Base-by-base conservation (phyloP, 2,329 filamentous ascomycete species). In the Paracamarosporium sp. region DNA sequence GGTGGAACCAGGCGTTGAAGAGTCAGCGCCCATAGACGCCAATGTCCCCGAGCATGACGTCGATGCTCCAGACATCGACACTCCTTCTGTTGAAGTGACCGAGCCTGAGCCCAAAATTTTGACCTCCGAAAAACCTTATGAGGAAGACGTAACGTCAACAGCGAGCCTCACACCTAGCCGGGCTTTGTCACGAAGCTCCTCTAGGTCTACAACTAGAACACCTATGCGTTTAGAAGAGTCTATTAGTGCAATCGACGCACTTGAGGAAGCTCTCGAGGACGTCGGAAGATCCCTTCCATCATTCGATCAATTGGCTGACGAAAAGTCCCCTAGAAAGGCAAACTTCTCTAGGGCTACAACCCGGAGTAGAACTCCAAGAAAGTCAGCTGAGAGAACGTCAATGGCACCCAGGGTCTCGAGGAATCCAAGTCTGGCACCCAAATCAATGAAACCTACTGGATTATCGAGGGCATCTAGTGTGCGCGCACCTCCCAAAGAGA, bases 231-330 rank as follows among this genome's bases (percentile, higher is more conserved):
- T 76, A 27, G 79, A 82, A 60, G 78, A 82, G 56, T 80, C 81
- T 2, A 80, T 85, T 28, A 78, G 80, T 53, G 83, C 81, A 4
- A 74, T 84, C 33, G 83, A 85, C 62, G 79, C 77, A 2, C 74
- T 84, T 7, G 81, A 85, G 55, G 82, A 85, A 53, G 82, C 80
- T 7, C 75, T 85, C 2, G 82, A 84, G 53, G 76, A 80, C 38
- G 71, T 84, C 61, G 68, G 77, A 60, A 70, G 77, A 47, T 71
- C 70, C 2, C 69, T 82, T 24, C 75, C 76, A 5, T 60, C 60
- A 5, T 68, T 76, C 15, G 67, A 78, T 2, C 69, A 71, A 25
- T 62, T 65, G 5, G 71, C 68, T 17, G 70, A 73, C 13, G 67
- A 69, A 40, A 72, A 65, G 66, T 73, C 66, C 12, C 66, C 64